phyloP scores from a whole-genome alignment of 257 asterid genomes.

The Asclepias syriaca region DNA sequence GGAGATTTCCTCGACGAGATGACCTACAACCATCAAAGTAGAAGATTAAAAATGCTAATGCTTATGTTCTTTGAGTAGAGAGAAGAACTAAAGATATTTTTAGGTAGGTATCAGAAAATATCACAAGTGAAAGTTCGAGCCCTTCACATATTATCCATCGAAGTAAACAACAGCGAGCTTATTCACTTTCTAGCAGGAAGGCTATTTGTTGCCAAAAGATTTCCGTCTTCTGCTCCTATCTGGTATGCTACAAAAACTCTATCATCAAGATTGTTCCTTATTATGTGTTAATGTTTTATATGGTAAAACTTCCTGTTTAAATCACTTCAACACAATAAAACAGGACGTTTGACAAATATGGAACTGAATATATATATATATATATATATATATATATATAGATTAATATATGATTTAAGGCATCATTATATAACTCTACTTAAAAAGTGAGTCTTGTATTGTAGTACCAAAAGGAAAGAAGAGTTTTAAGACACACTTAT shows the following conservation, averaged over 20 bases:
- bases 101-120: background rate
- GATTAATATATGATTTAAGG: background rate
- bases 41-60: background rate
- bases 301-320: background rate
- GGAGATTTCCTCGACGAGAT: background rate
- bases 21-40: constrained; percentile 6
- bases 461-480: background rate
- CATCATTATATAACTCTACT: background rate
- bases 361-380: no score
- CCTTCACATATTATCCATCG: background rate
- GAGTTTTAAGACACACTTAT: background rate
- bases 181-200: background rate
- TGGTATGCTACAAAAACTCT: background rate
- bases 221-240: background rate
- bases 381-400: background rate
- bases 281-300: background rate
- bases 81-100: background rate
- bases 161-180: background rate
- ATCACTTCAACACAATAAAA: background rate
- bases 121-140: background rate
- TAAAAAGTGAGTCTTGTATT: background rate
- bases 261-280: background rate
- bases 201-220: background rate
- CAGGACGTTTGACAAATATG: background rate
- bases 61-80: constrained; percentile 1